Percentiles rank a stretch among this genome's conserved stretches.
phyloP scores from a whole-genome alignment of 176 grass and related monocot genomes.

The Eleusine coracana region DNA sequence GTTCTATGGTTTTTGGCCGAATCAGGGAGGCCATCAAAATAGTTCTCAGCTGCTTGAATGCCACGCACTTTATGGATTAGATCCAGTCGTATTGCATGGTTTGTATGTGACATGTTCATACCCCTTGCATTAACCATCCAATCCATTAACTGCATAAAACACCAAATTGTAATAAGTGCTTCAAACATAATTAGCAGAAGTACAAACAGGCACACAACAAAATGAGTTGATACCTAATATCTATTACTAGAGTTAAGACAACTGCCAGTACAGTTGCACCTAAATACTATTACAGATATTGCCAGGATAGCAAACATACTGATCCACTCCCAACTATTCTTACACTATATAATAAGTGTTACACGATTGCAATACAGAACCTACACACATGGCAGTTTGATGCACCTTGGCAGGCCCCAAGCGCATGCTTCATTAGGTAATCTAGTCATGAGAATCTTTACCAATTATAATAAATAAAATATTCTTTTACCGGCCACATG shows the following conservation, averaged over 20 bases:
- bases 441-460: slow-evolving; percentile 2
- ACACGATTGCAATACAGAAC: neutral
- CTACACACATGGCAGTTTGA: neutral
- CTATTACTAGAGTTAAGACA: neutral
- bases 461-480: neutral
- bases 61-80: slow-evolving; percentile 67
- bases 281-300: slow-evolving; percentile 15
- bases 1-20: slow-evolving; percentile 56
- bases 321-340: neutral
- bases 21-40: slow-evolving; percentile 64
- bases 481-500: neutral
- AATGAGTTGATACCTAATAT: slow-evolving; percentile 12
- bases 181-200: slow-evolving; percentile 20
- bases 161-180: slow-evolving; percentile 13
- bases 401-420: neutral
- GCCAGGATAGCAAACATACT: neutral
- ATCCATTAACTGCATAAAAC: slow-evolving; percentile 55
- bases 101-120: slow-evolving; percentile 62
- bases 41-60: slow-evolving; percentile 61
- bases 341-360: neutral
- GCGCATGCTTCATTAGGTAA: neutral
- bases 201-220: slow-evolving; percentile 21
- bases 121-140: slow-evolving; percentile 68
- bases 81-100: slow-evolving; percentile 71
- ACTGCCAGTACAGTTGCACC: slow-evolving; percentile 14